Evolutionary conservation across 2,329 filamentous ascomycete species (phyloP), one percentile per base, ranked within the genome.

Genomic region (Venturia oleaginea): DNA sequence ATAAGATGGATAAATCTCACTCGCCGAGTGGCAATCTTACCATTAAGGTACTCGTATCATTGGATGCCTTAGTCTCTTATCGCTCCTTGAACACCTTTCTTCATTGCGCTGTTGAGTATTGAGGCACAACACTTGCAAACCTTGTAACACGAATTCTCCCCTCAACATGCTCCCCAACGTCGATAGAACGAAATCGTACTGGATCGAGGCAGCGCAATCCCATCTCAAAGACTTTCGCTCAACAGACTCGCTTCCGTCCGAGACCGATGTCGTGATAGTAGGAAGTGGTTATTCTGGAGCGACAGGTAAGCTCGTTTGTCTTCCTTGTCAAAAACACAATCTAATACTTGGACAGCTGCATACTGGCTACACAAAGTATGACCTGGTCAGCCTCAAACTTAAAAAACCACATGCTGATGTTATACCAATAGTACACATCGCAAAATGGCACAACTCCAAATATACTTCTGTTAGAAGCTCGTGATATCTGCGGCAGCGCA

Each of bases 391-490:
- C 4, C 27, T 5, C 30, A 34, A 8, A 13, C 24, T 57, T 19
- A 15, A 34, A n/a, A n/a, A 5, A 19, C n/a, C 6, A 57, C 51
- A 34, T n/a, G 46, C 51, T 32, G 34, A 57, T 34, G 13, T n/a
- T 15, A 4, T 40, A 27, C 46, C 30, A 22, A 11, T 34, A 57
- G 51, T 34, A 57, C 30, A 57, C 51, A 17, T 34, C 27, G 10
- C 51, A 57, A 57, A 32, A 57, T 57, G 51, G 51, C 17, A 57
- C 51, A 57, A 57, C 51, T 34, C 51, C 51, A 57, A 61, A 68
- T n/a, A 67, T 77, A 7, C 63, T 76, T 32, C 75, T 78, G 72
- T 67, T 78, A 1, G 76, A 78, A 69, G 76, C 76, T 13, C 71
- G 76, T 15, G 70, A 72, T 37, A 69, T 72, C 22, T 76, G 74